Evolutionary conservation across 148 eudicot species (phyloP).

Genomic region (Dianthus caryophyllus): DNA sequence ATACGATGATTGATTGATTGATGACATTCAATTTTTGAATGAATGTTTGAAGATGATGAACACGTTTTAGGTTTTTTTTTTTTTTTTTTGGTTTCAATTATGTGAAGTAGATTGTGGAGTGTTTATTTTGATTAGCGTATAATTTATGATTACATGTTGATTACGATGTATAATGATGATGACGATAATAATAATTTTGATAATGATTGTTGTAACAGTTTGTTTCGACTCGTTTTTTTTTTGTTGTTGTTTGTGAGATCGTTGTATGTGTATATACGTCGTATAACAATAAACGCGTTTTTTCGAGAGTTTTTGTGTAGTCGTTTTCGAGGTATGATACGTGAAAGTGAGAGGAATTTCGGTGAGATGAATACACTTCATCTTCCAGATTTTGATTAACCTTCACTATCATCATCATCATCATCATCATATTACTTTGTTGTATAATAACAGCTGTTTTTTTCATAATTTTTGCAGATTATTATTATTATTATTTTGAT

Average conservation of each 20-base stretch:
- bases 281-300: too few relatives aligned
- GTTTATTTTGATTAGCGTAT: constrained; percentile 8
- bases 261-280: too few relatives aligned
- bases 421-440: neutral
- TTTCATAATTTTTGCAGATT: neutral
- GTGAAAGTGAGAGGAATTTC: constrained; percentile 13
- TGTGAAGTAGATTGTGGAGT: neutral
- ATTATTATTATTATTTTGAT: neutral
- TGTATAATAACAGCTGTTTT: constrained; percentile 3
- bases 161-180: neutral
- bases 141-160: neutral
- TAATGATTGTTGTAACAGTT: too few relatives aligned
- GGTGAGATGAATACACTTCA: constrained; percentile 22
- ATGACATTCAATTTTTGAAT: constrained; percentile 14
- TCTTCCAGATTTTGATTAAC: constrained; percentile 17
- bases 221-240: too few relatives aligned
- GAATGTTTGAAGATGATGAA: constrained; percentile 2
- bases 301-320: neutral
- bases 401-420: neutral
- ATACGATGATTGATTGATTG: too few relatives aligned
- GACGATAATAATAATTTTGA: neutral
- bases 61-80: constrained; percentile 7
- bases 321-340: constrained; percentile 11
- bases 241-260: too few relatives aligned
- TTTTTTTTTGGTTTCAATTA: too few relatives aligned